Percentiles rank a stretch among this genome's conserved stretches.
Evolutionary conservation across 2,329 filamentous ascomycete species (phyloP).

Genomic region (Cordyceps militaris): DNA sequence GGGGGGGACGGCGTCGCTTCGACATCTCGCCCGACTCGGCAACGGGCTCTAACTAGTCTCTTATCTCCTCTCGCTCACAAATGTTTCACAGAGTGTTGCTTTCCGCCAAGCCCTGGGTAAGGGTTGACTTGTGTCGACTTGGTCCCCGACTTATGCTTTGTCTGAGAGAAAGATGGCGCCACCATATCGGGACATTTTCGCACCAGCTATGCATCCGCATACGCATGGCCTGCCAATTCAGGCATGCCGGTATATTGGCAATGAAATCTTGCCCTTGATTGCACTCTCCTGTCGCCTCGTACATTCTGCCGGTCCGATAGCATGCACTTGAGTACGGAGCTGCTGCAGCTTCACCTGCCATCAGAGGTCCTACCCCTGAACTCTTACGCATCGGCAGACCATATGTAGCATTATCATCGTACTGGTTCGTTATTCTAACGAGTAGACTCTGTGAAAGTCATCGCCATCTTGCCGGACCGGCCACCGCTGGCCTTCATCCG

Average conservation of each 20-base stretch:
- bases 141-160: too few species aligned
- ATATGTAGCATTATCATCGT: not conserved
- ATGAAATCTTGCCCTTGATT: not conserved
- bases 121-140: too few species aligned
- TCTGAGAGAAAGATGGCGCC: not conserved
- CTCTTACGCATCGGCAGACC: not conserved
- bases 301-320: not conserved
- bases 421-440: not conserved
- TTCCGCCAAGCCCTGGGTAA: too few species aligned
- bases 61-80: too few species aligned
- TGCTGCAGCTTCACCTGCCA: not conserved
- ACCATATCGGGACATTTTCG: not conserved
- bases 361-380: not conserved
- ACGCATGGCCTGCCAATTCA: not conserved
- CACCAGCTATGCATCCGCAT: not conserved
- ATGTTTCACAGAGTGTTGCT: too few species aligned
- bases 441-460: not conserved
- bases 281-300: not conserved
- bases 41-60: too few species aligned
- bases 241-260: not conserved
- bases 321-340: not conserved
- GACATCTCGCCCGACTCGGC: too few species aligned
- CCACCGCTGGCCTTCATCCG: not conserved
- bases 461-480: not conserved
- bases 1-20: too few species aligned